Evolutionary conservation across 2,329 filamentous ascomycete species (phyloP), one percentile per base, ranked within the genome.

Genomic region (Fusarium tjaetaba): DNA sequence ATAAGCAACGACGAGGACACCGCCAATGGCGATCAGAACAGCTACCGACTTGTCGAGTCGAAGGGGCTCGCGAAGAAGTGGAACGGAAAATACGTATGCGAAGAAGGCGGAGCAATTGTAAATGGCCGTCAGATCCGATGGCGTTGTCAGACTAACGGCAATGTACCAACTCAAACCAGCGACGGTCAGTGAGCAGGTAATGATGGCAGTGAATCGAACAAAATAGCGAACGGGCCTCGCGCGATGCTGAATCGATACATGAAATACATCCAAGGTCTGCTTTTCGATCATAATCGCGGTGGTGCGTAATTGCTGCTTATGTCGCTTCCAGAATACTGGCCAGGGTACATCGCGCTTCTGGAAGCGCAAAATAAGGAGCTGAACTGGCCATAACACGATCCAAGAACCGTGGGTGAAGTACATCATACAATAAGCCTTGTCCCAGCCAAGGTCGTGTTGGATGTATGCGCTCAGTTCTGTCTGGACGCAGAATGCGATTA

Each of bases 41-140:
- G 96, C 94, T 57, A 97, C 81, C 34, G 95, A 91, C 85, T 99
- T 99, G 84, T 94, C 94, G 42, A 92, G 84, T 28, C 94, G 91
- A 18, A 98, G 84, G 74, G 93, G 94, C 82, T 99, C 96, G 65
- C 93, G 91, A 5, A 99, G 87, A 24, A 99, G 84, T 2, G 95
- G 95, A 49, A 99, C 95, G 51, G 94, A 97, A 81, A 99, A 99
- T 18, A 94, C 96, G 80, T 99, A 99, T 55, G 96, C 96, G 82
- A 99, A 99, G 84, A 99, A 99, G 66, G 96, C 96, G 60, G 94
- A 97, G 87, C 96, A 99, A 84, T 99, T 99, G 88, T 99, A 99
- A 77, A 99, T 99, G 61, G 96, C 96, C 2, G 96, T 99, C 77
- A 99, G 84, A 82, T 99, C 96, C 74, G 93, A 95, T 6, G 96